A percentile compares a stretch with the other conserved stretches of the same genome.
Evolutionary conservation across 257 asterid genomes (phyloP).

Genomic region (Nicotiana undulata): DNA sequence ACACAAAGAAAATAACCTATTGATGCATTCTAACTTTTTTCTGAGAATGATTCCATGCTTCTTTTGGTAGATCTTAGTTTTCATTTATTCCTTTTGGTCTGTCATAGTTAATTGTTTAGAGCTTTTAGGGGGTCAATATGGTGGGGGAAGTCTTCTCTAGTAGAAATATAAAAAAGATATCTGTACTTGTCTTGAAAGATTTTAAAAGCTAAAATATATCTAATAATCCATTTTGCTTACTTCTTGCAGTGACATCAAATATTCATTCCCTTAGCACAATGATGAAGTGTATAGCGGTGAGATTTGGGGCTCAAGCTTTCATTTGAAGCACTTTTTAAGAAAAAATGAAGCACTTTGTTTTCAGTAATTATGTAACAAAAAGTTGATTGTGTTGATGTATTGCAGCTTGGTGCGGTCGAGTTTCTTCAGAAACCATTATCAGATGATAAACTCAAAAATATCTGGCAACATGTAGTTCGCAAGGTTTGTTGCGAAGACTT

Average conservation of each 20-base stretch:
- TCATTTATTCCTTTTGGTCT: neutral
- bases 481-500: slow-evolving; percentile 22
- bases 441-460: slow-evolving; percentile 39
- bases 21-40: neutral
- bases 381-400: neutral
- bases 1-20: neutral
- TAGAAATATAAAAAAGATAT: neutral
- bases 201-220: neutral
- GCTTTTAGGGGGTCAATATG: neutral
- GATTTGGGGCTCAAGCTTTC: slow-evolving; percentile 9
- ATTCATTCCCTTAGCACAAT: slow-evolving; percentile 33
- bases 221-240: neutral
- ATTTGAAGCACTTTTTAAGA: neutral
- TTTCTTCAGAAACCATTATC: slow-evolving; percentile 44
- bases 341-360: neutral
- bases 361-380: neutral
- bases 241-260: slow-evolving; percentile 34
- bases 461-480: slow-evolving; percentile 49
- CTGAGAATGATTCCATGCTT: neutral
- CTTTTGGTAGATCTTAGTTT: neutral
- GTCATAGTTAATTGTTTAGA: neutral
- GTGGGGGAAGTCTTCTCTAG: neutral
- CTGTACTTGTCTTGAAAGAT: neutral
- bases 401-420: slow-evolving; percentile 53
- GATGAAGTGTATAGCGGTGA: slow-evolving; percentile 54